These are phyloP conservation scores for Ettlia oleoabundans DNA, from an alignment of 139 green algal species.

Conservation along the genomic window DNA sequence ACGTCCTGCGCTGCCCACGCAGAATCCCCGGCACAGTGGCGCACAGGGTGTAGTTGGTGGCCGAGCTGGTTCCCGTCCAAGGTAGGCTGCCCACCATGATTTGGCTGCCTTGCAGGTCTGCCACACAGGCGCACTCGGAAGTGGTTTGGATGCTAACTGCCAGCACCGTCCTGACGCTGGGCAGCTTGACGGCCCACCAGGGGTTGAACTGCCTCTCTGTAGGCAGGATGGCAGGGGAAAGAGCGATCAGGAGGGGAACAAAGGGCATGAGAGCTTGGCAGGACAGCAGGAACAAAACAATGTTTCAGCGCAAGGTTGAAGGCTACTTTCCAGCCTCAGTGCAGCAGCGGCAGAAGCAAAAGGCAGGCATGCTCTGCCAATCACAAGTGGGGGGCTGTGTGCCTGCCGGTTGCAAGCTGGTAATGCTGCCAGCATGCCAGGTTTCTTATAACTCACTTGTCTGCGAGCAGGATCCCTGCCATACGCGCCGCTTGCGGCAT, in stretches of 20 bases:
- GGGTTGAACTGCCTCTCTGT: not conserved
- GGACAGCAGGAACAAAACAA: no score
- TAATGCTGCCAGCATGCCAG: no score
- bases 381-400: no score
- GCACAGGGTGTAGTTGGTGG: conserved; percentile 18
- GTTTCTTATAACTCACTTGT: conserved; percentile 25
- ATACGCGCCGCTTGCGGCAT: conserved; percentile 17
- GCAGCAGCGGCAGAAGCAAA: no score
- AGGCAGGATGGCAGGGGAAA: not conserved
- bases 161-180: not conserved
- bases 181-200: conserved; percentile 41
- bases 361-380: no score
- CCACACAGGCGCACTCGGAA: conserved; percentile 34
- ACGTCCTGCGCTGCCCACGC: not conserved
- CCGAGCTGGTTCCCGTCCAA: conserved; percentile 11
- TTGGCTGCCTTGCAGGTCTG: conserved; percentile 2
- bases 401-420: no score
- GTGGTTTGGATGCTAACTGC: conserved; percentile 28
- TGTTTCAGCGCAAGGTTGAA: no score
- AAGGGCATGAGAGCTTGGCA: not conserved
- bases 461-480: conserved; percentile 11
- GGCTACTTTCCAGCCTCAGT: no score
- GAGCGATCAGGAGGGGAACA: not conserved
- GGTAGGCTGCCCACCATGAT: conserved; percentile 35
- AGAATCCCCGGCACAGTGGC: not conserved